Percentiles rank a stretch among this genome's conserved stretches.
These are phyloP conservation scores for Phlebiopsis gigantea DNA, from an alignment of 768 basidiomycete genomes.

Conservation along the genomic window DNA sequence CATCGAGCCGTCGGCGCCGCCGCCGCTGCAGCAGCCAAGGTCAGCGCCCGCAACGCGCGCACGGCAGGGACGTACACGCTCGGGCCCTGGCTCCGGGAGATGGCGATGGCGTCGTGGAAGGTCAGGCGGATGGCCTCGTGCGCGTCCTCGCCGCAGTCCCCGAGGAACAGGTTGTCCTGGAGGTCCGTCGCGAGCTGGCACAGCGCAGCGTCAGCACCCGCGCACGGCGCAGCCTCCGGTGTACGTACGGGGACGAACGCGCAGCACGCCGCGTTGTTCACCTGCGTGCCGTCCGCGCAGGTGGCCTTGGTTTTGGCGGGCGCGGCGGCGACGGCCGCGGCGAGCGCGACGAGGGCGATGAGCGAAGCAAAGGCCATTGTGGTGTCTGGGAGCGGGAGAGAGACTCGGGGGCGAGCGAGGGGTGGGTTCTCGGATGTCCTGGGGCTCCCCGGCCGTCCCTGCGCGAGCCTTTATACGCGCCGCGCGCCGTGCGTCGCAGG, in stretches of 20 bases:
- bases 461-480: background rate
- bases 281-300: slow-evolving; percentile 13
- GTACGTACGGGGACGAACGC: slow-evolving; percentile 10
- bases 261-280: slow-evolving; percentile 13
- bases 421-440: background rate
- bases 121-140: slow-evolving; percentile 23
- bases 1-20: slow-evolving; percentile 43
- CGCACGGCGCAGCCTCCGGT: too few relatives aligned
- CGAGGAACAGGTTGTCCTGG: slow-evolving; percentile 3
- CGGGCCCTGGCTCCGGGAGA: slow-evolving; percentile 5
- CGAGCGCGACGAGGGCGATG: slow-evolving; percentile 12
- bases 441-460: background rate
- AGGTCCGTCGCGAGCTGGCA: slow-evolving; percentile 1
- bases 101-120: slow-evolving; percentile 23
- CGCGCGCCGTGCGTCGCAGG: background rate
- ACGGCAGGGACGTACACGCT: background rate
- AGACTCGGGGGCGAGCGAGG: background rate
- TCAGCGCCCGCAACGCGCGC: background rate
- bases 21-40: slow-evolving; percentile 15
- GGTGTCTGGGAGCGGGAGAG: slow-evolving; percentile 9
- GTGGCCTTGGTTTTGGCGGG: background rate
- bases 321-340: slow-evolving; percentile 5
- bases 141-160: slow-evolving; percentile 25
- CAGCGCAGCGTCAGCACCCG: too few relatives aligned
- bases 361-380: slow-evolving; percentile 15